Percentiles rank a stretch among this genome's conserved stretches.
Evolutionary conservation across 371 early-diverging fungal species (phyloP).

Genomic region (Zychaea mexicana): DNA sequence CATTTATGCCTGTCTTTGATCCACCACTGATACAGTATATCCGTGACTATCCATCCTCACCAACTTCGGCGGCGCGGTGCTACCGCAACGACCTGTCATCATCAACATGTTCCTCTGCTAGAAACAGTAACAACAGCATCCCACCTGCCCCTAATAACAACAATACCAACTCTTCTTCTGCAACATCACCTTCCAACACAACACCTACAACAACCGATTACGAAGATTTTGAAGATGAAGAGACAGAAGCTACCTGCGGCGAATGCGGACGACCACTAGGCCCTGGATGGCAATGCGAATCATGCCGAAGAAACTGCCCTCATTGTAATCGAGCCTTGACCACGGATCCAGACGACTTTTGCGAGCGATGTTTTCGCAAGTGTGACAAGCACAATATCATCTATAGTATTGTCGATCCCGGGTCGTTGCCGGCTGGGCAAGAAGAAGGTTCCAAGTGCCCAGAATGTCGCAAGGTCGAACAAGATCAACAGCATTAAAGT

Average conservation of each 20-base stretch:
- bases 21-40: constrained; percentile 1
- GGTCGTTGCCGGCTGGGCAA: not conserved
- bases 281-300: constrained; percentile 33
- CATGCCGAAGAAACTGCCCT: constrained; percentile 34
- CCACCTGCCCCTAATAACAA: no score
- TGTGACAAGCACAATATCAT: constrained; percentile 25
- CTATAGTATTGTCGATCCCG: not conserved
- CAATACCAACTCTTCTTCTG: no score
- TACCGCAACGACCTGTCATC: no score
- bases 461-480: not conserved
- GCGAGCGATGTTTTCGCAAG: constrained; percentile 31
- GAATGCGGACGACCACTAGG: constrained; percentile 34
- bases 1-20: not conserved
- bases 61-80: no score
- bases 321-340: constrained; percentile 33
- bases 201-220: not conserved
- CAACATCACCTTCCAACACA: not conserved
- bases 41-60: no score
- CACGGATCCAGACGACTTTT: constrained; percentile 27
- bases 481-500: not conserved
- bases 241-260: constrained; percentile 7
- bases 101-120: no score
- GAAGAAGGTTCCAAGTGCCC: constrained; percentile 6
- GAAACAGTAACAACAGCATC: no score
- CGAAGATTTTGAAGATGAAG: constrained; percentile 1